These are phyloP conservation scores for Paxillus rubicundulus DNA, from an alignment of 768 basidiomycete genomes.

Conservation along the genomic window DNA sequence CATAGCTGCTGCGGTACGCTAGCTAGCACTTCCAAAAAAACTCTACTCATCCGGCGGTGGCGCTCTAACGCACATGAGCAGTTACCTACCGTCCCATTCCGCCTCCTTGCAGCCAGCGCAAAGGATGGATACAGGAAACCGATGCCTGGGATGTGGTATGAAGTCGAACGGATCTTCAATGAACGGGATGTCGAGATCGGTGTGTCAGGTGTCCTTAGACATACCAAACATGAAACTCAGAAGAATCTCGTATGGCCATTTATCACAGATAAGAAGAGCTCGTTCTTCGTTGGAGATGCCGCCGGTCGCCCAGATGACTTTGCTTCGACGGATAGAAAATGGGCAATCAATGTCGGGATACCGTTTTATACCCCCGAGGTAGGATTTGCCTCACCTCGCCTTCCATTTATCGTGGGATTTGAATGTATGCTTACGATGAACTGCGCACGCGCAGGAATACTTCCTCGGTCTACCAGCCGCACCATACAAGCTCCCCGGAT, in stretches of 20 bases:
- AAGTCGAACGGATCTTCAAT: constrained; percentile 60
- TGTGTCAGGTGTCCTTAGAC: constrained; percentile 27
- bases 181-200: constrained; percentile 64
- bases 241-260: not conserved
- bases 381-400: not conserved
- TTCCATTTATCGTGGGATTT: not conserved
- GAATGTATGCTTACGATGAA: not conserved
- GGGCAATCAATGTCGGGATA: constrained; percentile 73
- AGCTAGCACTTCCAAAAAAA: not conserved
- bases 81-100: constrained; percentile 75
- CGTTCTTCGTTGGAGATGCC: constrained; percentile 88
- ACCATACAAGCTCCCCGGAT: constrained; percentile 58
- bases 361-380: constrained; percentile 87
- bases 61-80: constrained; percentile 25
- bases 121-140: constrained; percentile 83
- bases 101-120: constrained; percentile 71
- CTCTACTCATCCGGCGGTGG: not conserved
- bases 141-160: constrained; percentile 82
- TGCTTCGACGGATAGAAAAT: constrained; percentile 80
- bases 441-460: constrained; percentile 59
- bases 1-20: constrained; percentile 60
- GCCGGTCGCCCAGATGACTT: constrained; percentile 81
- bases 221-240: not conserved
- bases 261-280: constrained; percentile 53
- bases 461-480: constrained; percentile 56